Base-by-base conservation (phyloP, 345 rosid species). In the Turritis glabra region DNA sequence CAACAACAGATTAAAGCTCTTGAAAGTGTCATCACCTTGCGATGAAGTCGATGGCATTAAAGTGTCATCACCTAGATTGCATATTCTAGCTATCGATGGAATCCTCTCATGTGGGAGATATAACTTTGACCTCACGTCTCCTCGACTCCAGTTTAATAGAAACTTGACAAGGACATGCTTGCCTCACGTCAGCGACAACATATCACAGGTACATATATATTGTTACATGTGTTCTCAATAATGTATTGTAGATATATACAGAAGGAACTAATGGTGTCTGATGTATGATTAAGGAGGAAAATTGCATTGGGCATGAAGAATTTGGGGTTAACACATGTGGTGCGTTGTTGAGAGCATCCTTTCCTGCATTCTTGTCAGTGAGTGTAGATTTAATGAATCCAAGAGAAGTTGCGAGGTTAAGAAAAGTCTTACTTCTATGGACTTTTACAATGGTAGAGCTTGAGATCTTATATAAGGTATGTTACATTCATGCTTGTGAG, bases 301-400 rank as follows among this genome's bases (percentile, higher is more conserved):
- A 18, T 1, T 3, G 40, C 55, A 17, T 13, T 12, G 41, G 27
- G 41, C 41, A 47, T 64, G 56, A 64, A 64, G 90, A 4, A 89
- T 3, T 46, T 19, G 41, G 18, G 69, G 17, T 25, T 17, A 11
- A n/a, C 11, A 6, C n/a, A 30, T 19, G 3, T 64, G 56, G 41
- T 18, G 54, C 18, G 7, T 7, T 44, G 41, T 46, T 19, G 23
- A 18, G 90, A 14, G 3, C 4, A 21, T 48, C 89, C 85, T 19
- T 88, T 2, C 1, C 7, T 29, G 60, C 61, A 22, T n/a, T 15
- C 8, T 52, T 68, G 47, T 53, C 63, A 1, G 52, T 54, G 17
- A 54, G 62, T 38, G 62, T 68, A 38, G 52, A 68, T 68, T 18
- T 68, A 22, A 26, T 11, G 52, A 68, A 58, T 70, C 25, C 55